Percentiles rank a stretch among this genome's conserved stretches.
These are phyloP conservation scores for Chalciporus chontae DNA, from an alignment of 768 basidiomycete species.

Conservation along the genomic window DNA sequence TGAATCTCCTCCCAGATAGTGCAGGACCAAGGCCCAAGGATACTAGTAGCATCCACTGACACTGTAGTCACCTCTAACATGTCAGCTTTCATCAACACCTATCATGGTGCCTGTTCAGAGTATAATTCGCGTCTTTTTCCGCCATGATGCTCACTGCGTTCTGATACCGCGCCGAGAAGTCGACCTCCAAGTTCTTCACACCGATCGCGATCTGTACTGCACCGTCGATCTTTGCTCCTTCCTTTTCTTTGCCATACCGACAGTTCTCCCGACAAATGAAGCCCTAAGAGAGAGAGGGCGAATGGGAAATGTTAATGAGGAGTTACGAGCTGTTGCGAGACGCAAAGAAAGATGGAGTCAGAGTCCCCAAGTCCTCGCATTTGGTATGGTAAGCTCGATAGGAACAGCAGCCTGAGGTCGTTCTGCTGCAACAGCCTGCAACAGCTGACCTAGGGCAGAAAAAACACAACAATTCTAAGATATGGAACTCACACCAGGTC, in stretches of 20 bases:
- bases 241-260: slow-evolving; percentile 60
- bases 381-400: no score
- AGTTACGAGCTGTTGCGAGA: no score
- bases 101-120: slow-evolving; percentile 15
- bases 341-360: no score
- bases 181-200: slow-evolving; percentile 93
- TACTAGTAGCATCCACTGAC: slow-evolving; percentile 99
- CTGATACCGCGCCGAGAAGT: slow-evolving; percentile 93
- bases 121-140: background rate
- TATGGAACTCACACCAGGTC: no score
- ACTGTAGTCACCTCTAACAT: slow-evolving; percentile 99
- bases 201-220: slow-evolving; percentile 91
- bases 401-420: no score
- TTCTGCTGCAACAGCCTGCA: no score
- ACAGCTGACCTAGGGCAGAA: no score
- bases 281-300: no score
- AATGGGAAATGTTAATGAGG: no score
- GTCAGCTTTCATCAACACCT: slow-evolving; percentile 97
- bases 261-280: no score
- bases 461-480: no score
- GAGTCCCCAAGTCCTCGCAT: no score
- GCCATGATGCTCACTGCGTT: slow-evolving; percentile 55
- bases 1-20: slow-evolving; percentile 97
- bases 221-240: slow-evolving; percentile 80
- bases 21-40: slow-evolving; percentile 96